A percentile compares a stretch with the other conserved stretches of the same genome.
These are phyloP conservation scores for Dendrobium nobile DNA, from an alignment of 106 monocot species.

Conservation along the genomic window DNA sequence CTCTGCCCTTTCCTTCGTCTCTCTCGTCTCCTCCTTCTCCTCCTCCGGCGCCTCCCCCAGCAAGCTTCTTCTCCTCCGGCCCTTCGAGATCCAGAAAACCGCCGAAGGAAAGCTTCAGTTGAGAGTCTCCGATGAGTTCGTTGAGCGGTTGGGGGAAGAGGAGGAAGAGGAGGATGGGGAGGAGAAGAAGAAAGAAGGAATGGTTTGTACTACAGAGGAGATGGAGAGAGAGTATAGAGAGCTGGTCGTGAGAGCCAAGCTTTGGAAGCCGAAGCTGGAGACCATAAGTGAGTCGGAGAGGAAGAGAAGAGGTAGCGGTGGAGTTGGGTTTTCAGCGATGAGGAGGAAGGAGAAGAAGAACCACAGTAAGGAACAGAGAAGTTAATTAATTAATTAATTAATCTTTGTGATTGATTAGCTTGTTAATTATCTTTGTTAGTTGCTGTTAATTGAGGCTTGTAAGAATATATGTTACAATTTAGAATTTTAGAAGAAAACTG, in stretches of 20 bases:
- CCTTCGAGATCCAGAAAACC: conserved; percentile 58
- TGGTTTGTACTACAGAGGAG: conserved; percentile 43
- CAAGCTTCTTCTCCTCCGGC: neutral
- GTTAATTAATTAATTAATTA: neutral
- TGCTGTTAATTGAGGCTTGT: neutral
- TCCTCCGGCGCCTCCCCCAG: conserved; percentile 19
- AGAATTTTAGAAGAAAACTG: no score
- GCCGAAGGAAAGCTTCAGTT: conserved; percentile 51
- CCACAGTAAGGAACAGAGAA: neutral
- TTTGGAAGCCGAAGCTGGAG: conserved; percentile 76
- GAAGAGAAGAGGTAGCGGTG: neutral
- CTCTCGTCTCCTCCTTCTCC: conserved; percentile 40
- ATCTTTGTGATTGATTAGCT: neutral
- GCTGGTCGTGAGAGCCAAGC: conserved; percentile 27
- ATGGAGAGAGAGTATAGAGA: conserved; percentile 73
- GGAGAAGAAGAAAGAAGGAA: neutral
- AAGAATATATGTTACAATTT: no score
- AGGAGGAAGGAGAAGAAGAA: conserved; percentile 4
- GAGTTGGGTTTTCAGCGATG: neutral
- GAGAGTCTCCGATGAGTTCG: conserved; percentile 42
- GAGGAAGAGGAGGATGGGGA: conserved; percentile 2
- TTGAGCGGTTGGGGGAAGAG: neutral
- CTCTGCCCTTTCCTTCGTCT: conserved; percentile 74
- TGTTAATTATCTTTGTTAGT: neutral
- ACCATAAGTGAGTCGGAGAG: conserved; percentile 32